phyloP scores from a whole-genome alignment of 78 protist species.

The Dictyostelium purpureum region DNA sequence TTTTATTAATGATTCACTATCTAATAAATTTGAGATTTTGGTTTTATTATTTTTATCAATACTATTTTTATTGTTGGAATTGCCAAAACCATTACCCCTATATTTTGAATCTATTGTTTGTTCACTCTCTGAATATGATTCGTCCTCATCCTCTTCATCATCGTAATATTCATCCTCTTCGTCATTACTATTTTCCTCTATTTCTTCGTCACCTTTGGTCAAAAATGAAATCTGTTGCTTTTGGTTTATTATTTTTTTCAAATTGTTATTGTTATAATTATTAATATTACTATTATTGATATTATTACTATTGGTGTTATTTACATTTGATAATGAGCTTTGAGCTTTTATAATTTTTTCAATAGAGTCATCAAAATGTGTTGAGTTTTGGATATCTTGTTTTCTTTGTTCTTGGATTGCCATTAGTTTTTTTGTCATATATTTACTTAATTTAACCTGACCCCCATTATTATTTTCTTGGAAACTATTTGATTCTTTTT shows the following conservation, averaged over 20 bases:
- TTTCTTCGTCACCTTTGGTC: neutral
- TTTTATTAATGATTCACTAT: too few species aligned
- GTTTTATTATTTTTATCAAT: neutral
- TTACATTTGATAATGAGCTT: too few species aligned
- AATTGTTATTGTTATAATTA: neutral
- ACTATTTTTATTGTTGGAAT: neutral
- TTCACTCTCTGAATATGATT: neutral
- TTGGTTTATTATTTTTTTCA: neutral
- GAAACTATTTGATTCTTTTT: neutral
- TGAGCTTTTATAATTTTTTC: too few species aligned
- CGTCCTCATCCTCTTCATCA: neutral
- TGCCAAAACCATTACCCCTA: neutral
- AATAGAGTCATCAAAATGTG: neutral
- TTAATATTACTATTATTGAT: neutral
- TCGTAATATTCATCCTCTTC: neutral
- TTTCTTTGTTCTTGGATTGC: neutral
- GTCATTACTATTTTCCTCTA: neutral
- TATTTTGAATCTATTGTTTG: neutral
- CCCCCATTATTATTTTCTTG: neutral
- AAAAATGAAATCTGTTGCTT: conserved; percentile 6
- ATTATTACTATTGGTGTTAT: neutral
- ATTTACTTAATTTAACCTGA: neutral
- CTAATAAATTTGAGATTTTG: too few species aligned
- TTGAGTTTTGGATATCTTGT: neutral
- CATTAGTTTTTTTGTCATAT: conserved; percentile 2